Conservation (phyloP, 2,329 filamentous ascomycete genomes). For the Ustulina deusta region DNA sequence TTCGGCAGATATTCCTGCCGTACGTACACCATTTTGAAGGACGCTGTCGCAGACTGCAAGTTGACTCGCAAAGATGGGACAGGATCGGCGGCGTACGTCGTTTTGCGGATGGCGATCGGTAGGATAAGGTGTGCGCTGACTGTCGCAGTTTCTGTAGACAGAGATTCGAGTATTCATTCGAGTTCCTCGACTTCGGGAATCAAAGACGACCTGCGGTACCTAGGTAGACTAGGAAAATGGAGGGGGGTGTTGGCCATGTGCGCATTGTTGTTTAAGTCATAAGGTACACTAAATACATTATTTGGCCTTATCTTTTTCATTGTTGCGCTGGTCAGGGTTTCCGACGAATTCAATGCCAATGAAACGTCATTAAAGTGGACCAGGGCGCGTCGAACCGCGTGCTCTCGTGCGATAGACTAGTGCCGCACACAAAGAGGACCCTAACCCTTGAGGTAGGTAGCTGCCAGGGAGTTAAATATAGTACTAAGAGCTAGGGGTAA, state of each 20-base stretch:
- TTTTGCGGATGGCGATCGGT: not conserved
- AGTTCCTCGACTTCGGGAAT: not conserved
- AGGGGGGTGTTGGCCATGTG: slow-evolving; percentile 5
- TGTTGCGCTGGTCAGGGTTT: slow-evolving; percentile 28
- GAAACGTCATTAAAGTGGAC: slow-evolving; percentile 42
- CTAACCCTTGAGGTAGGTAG: no score
- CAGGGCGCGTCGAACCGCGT: slow-evolving; percentile 32
- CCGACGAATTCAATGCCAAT: slow-evolving; percentile 25
- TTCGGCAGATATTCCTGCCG: slow-evolving; percentile 89
- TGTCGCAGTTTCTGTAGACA: not conserved
- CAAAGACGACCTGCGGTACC: no score
- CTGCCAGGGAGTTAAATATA: no score
- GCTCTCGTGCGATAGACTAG: no score
- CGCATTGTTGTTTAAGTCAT: slow-evolving; percentile 1
- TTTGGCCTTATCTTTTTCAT: slow-evolving; percentile 35
- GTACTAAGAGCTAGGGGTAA: not conserved
- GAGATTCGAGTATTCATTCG: not conserved
- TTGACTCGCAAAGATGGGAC: slow-evolving; percentile 4
- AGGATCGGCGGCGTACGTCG: not conserved
- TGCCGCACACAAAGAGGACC: slow-evolving; percentile 10
- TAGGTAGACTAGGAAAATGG: not conserved
- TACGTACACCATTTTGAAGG: slow-evolving; percentile 86
- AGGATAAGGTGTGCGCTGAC: not conserved
- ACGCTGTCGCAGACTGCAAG: slow-evolving; percentile 10
- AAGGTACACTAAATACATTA: slow-evolving; percentile 19